Base-by-base conservation (phyloP, 2,329 filamentous ascomycete genomes). In the Pseudogymnoascus sp. region DNA sequence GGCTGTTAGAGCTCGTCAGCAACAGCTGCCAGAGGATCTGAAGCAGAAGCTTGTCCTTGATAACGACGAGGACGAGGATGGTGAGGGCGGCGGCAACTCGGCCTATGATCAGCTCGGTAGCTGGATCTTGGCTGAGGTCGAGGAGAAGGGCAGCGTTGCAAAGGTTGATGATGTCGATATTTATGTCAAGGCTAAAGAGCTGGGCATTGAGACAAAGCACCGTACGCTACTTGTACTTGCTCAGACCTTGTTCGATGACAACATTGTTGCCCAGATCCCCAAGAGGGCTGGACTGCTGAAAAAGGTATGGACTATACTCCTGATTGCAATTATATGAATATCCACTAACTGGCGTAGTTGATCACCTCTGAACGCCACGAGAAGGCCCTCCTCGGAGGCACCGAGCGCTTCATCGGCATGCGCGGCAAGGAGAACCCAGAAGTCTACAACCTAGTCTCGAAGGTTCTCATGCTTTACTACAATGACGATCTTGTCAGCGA, bases 131-230 rank as follows among this genome's bases (percentile, higher is more conserved):
- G 82, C 81, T 65, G 82, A 93, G 73, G 87, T 88, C 64, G 82
- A 86, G 64, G 84, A 85, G 67, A 87, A 89, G 77, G 90, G 89
- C 66, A 82, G 87, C 70, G 82, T 96, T 70, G 82, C 86, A 78
- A 87, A 92, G 65, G 84, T 99, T 68, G 88, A 91, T 73, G 93
- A 96, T 72, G 84, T 97, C 68, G 88, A 93, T 40, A 91, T 99
- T 75, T 97, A 96, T 78, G 80, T 96, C 78, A 97, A 99, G 84
- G 93, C 93, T 68, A 95, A 96, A 80, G 95, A 97, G 71, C 82
- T 97, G 63, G 93, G 93, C 70, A 95, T 99, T 68, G 93, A 97
- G 79, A 77, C 78, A 78, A 99, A 97, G 86, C 90, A 97, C 82
- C 92, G 90, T 78, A 96, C 93, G 59, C 83, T 96, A 63, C 84